Evolutionary conservation across 2,329 filamentous ascomycete species (phyloP).

Genomic region (Paecilomyces niveus): DNA sequence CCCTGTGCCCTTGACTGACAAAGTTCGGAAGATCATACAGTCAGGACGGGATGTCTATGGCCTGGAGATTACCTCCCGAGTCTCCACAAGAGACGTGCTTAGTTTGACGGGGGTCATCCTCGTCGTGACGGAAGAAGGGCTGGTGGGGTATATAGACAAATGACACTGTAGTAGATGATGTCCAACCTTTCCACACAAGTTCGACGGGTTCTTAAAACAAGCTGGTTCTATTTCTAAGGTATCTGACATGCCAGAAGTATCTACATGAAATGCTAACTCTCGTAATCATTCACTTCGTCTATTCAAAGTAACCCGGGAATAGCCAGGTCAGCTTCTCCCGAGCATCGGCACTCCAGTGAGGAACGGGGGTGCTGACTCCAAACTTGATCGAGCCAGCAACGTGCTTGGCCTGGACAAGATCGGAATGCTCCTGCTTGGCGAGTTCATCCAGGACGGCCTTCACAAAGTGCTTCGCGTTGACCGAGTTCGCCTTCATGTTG

Average conservation of each 20-base stretch:
- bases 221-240: background rate
- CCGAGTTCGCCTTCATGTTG: slow-evolving; percentile 88
- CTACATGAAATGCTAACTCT: background rate
- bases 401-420: slow-evolving; percentile 74
- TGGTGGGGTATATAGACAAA: background rate
- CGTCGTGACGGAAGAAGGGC: no score
- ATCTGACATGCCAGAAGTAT: background rate
- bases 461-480: slow-evolving; percentile 80
- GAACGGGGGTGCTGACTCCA: slow-evolving; percentile 76
- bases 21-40: no score
- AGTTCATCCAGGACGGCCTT: slow-evolving; percentile 82
- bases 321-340: slow-evolving; percentile 76
- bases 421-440: slow-evolving; percentile 65
- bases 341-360: slow-evolving; percentile 65
- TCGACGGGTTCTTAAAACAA: background rate
- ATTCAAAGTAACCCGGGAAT: slow-evolving; percentile 71
- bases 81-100: no score
- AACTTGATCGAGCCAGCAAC: slow-evolving; percentile 69
- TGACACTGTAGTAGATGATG: background rate
- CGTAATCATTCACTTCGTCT: slow-evolving; percentile 1
- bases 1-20: no score
- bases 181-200: background rate
- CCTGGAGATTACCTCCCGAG: no score
- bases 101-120: no score
- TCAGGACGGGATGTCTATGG: no score